phyloP scores from a whole-genome alignment of 306 rosid species.

The Castanea sativa region DNA sequence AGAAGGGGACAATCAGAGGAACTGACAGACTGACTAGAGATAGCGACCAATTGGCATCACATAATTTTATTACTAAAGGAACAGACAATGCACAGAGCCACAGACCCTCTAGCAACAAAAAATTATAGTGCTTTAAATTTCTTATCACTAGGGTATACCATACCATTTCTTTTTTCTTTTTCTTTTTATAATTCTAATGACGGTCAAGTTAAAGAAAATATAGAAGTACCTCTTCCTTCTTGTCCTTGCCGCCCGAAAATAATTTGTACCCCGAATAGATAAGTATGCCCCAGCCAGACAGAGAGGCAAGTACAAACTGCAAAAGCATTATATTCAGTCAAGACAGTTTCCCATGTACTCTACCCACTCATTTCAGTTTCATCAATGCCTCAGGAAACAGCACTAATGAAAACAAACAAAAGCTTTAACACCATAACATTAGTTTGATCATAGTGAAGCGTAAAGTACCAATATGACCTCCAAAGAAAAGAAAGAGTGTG shows the following conservation, averaged over 20 bases:
- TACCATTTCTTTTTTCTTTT: neutral
- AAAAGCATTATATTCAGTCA: slow-evolving; percentile 26
- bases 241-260: slow-evolving; percentile 65
- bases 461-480: neutral
- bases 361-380: neutral
- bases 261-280: slow-evolving; percentile 61
- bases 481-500: neutral
- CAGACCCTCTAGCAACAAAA: neutral
- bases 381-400: neutral
- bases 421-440: no score
- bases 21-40: neutral
- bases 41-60: neutral
- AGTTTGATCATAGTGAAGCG: neutral
- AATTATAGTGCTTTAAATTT: neutral
- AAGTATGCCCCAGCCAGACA: slow-evolving; percentile 82
- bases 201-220: neutral
- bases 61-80: neutral
- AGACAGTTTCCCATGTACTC: slow-evolving; percentile 7
- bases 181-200: neutral
- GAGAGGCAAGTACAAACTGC: slow-evolving; percentile 84
- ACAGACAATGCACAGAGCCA: neutral
- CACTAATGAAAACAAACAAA: neutral
- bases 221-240: slow-evolving; percentile 82
- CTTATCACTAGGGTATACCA: neutral
- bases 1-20: neutral